Evolutionary conservation across 2,329 filamentous ascomycete genomes (phyloP).

Genomic region (Lecanicillium sp.): DNA sequence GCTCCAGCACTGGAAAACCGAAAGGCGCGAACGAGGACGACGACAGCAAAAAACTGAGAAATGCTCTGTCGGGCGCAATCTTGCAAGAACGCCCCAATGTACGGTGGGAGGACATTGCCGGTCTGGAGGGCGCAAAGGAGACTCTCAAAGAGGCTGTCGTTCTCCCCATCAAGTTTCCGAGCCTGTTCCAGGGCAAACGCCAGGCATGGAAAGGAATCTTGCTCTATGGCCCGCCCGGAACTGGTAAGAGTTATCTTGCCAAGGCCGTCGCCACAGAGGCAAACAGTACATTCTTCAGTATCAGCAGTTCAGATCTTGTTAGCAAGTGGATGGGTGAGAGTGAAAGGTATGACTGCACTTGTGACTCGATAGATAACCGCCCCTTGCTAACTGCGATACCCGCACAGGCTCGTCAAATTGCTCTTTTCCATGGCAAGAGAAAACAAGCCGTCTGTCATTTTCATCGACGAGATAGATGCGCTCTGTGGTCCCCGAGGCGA

Average conservation of each 20-base stretch:
- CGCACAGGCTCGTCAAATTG: constrained; percentile 76
- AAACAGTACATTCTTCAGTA: constrained; percentile 98
- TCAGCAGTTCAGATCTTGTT: constrained; percentile 92
- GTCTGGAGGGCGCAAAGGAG: constrained; percentile 89
- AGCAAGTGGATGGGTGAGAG: constrained; percentile 99
- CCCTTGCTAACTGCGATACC: too few relatives aligned
- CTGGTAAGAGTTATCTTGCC: constrained; percentile 93
- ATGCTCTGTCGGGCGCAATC: constrained; percentile 84
- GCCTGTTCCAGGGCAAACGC: constrained; percentile 89
- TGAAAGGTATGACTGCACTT: constrained; percentile 59
- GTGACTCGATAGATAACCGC: constrained; percentile 13
- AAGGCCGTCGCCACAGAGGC: constrained; percentile 98
- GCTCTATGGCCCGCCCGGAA: constrained; percentile 91
- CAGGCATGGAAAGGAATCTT: constrained; percentile 98
- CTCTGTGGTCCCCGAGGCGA: constrained; percentile 88
- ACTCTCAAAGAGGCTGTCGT: constrained; percentile 97
- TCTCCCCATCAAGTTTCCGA: constrained; percentile 95
- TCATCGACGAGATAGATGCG: constrained; percentile 96
- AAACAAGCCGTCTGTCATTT: constrained; percentile 96
- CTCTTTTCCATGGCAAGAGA: constrained; percentile 97
- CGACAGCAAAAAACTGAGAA: constrained; percentile 91
- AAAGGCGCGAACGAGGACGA: constrained; percentile 70
- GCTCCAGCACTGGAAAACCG: constrained; percentile 53
- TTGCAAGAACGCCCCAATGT: constrained; percentile 93
- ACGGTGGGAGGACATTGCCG: constrained; percentile 96